Evolutionary conservation across 192 early-diverging fungal species (phyloP), one percentile per base, ranked within the genome.

Genomic region (Linnemannia exigua): DNA sequence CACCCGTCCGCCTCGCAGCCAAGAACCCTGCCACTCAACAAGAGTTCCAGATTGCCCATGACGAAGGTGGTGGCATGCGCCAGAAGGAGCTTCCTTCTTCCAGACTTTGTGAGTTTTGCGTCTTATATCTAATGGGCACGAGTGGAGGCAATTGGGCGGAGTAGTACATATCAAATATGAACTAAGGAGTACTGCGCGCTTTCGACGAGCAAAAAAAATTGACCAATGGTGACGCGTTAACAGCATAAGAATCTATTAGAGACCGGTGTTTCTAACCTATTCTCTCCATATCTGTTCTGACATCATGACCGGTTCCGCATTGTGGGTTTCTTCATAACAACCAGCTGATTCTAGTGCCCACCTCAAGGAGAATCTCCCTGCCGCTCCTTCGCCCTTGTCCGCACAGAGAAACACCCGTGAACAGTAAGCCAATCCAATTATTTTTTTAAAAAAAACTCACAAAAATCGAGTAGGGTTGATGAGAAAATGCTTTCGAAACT

Each of bases 31-130:
- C 20, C 8, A 25, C 68, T 35, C 20, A 14, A n/a, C 58, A 63
- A n/a, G 68, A 70, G 68, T 70, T 41, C 35, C 68, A 41, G 15
- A 36, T 70, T 20, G 68, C 68, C 33, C 35, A 41, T 36, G 68
- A 36, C 20, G 68, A 70, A 8, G 16, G 22, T 19, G 68, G 68
- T 9, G 68, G 68, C 15, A 41, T 70, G 68, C 68, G n/a, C 19
- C 22, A 22, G n/a, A 70, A 70, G 20, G 68, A 20, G 0, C 19
- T 37, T 36, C 68, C 68, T n/a, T 63, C 28, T 14, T 31, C 28
- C 28, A 15, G 11, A 12, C 58, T 63, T 63, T n/a, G 58, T 63
- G 31, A 63, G 58, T 31, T 63, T n/a, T n/a, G n/a, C n/a, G 28
- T 31, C 11, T 28, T 33, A 31, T 11, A 2, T 1, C n/a, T 31